Conservation (phyloP, 1,284 basidiomycete genomes). For the Coniophora puteana region DNA sequence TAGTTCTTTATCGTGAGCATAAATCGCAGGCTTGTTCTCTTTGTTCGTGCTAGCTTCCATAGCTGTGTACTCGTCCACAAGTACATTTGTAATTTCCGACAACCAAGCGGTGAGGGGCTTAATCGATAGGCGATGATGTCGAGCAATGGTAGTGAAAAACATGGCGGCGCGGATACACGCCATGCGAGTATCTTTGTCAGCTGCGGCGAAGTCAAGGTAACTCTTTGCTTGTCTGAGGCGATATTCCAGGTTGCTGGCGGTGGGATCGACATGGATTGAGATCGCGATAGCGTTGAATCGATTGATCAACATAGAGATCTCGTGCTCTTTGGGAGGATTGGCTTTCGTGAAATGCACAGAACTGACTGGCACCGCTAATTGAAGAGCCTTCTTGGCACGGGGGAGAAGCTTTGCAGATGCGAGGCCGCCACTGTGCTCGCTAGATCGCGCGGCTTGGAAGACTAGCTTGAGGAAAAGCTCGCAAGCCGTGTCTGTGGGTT, state of each 20-base stretch:
- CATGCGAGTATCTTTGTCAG: slow-evolving; percentile 68
- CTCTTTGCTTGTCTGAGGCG: slow-evolving; percentile 59
- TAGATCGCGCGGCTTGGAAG: slow-evolving; percentile 46
- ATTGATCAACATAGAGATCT: slow-evolving; percentile 84
- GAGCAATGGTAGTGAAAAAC: slow-evolving; percentile 69
- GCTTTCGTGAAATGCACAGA: slow-evolving; percentile 61
- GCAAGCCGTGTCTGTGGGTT: slow-evolving; percentile 69
- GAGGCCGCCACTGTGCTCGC: slow-evolving; percentile 7
- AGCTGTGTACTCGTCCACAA: slow-evolving; percentile 57
- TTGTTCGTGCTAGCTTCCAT: slow-evolving; percentile 12
- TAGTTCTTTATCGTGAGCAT: slow-evolving; percentile 15
- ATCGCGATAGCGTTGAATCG: slow-evolving; percentile 78
- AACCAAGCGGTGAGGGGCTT: slow-evolving; percentile 66
- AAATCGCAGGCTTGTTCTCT: slow-evolving; percentile 10
- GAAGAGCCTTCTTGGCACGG: slow-evolving; percentile 61
- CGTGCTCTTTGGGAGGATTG: slow-evolving; percentile 47
- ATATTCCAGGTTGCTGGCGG: slow-evolving; percentile 43
- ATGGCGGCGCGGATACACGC: slow-evolving; percentile 78
- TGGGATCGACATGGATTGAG: slow-evolving; percentile 72
- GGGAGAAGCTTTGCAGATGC: no score
- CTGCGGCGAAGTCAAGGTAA: slow-evolving; percentile 68
- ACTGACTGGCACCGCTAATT: slow-evolving; percentile 77
- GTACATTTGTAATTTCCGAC: slow-evolving; percentile 52
- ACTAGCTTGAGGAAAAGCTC: slow-evolving; percentile 80
- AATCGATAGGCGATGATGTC: slow-evolving; percentile 55